Evolutionary conservation across 257 asterid genomes (phyloP).

Genomic region (Nicotiana paniculata): DNA sequence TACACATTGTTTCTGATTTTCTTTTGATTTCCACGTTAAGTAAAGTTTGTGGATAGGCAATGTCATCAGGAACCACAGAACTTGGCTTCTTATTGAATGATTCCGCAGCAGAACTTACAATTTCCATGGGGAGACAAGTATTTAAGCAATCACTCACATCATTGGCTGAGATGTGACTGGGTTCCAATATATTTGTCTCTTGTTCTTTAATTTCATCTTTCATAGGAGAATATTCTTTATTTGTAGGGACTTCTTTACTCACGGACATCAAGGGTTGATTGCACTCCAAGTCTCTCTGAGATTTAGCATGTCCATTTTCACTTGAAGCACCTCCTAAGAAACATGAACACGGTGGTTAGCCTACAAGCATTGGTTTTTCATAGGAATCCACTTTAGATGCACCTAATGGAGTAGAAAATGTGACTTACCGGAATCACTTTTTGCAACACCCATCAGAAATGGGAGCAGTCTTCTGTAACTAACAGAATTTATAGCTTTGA

Average conservation of each 20-base stretch:
- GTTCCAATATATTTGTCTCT: slow-evolving; percentile 1
- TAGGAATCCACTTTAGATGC: neutral
- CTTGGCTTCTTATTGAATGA: slow-evolving; percentile 15
- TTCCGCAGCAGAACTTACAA: slow-evolving; percentile 8
- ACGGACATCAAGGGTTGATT: slow-evolving; percentile 8
- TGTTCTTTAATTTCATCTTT: slow-evolving; percentile 11
- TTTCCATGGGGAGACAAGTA: neutral
- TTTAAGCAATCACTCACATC: neutral
- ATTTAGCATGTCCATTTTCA: slow-evolving; percentile 22
- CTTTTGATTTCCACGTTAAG: slow-evolving; percentile 11
- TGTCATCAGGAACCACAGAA: slow-evolving; percentile 15
- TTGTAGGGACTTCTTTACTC: neutral
- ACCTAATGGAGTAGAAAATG: neutral
- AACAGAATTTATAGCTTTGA: slow-evolving; percentile 47
- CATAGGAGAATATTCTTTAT: slow-evolving; percentile 16
- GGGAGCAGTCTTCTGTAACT: slow-evolving; percentile 81
- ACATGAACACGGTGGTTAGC: slow-evolving; percentile 6
- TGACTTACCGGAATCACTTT: slow-evolving; percentile 28
- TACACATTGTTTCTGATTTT: slow-evolving; percentile 2
- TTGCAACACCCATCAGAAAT: slow-evolving; percentile 57
- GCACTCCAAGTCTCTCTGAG: slow-evolving; percentile 17
- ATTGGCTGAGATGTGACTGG: slow-evolving; percentile 14
- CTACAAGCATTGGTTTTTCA: neutral
- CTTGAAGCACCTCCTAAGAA: slow-evolving; percentile 27
- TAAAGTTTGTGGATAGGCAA: neutral